Percentiles rank a stretch among this genome's conserved stretches.
Conservation (phyloP, 2,329 filamentous ascomycete species). For the Colletotrichum musae region DNA sequence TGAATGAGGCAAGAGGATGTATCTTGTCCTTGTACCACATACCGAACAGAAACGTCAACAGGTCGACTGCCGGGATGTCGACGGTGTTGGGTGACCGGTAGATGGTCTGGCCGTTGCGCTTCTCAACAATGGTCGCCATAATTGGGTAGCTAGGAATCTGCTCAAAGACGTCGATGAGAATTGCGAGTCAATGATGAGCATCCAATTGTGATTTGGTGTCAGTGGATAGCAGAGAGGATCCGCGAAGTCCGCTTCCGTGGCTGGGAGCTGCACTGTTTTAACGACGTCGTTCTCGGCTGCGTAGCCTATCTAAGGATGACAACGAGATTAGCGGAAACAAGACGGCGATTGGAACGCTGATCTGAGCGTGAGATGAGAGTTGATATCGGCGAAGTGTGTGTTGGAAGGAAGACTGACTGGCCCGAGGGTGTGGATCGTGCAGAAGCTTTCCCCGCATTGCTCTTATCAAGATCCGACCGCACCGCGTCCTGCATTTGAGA, state of each 20-base stretch:
- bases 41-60: conserved; percentile 62
- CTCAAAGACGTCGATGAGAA: no score
- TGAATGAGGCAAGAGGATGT: background rate
- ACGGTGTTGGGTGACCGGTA: conserved; percentile 52
- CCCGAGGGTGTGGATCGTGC: background rate
- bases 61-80: conserved; percentile 56
- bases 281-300: no score
- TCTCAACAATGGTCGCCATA: conserved; percentile 40
- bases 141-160: background rate
- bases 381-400: background rate
- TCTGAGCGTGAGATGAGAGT: no score
- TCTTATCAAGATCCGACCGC: conserved; percentile 27
- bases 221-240: no score
- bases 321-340: no score
- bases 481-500: conserved; percentile 9
- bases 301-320: no score
- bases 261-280: no score
- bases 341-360: no score
- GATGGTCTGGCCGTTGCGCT: conserved; percentile 47
- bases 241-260: no score
- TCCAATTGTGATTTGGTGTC: no score
- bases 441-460: conserved; percentile 31
- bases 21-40: conserved; percentile 19
- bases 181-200: no score
- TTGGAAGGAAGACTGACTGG: background rate